Evolutionary conservation across 805 yeast species (phyloP), one percentile per base, ranked within the genome.

Genomic region (Yamadazyma paraphyllophila): DNA sequence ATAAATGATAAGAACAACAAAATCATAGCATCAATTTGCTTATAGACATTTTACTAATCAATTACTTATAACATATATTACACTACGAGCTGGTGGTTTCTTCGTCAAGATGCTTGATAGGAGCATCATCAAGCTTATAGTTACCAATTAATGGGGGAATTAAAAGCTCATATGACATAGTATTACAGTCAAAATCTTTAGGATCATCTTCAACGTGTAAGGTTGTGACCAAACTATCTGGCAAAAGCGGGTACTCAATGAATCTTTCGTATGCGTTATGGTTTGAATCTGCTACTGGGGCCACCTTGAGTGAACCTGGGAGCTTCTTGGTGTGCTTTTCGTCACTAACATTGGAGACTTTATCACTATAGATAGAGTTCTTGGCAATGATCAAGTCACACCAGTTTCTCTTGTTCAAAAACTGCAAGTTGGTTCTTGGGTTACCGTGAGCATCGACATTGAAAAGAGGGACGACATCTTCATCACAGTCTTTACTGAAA

Each of bases 391-490:
- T 74, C 48, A 86, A 69, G 60, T 84, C 91, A 34, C 83, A 72
- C 82, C 85, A 86, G 63, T 86, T 86, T 60, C 95, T 71, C 48
- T 73, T 78, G 57, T 85, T 85, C 65, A 83, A 60, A 54, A 84
- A 82, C 54, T 69, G 73, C 39, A 65, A 73, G 63, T 78, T 83
- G 11, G 55, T 60, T 46, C 85, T 66, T 9, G 34, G 25, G 1
- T 57, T 51, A 2, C 83, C 85, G 49, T 82, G 76, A 0, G 82
- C 80, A 43, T 88, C 87, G 17, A 62, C 59, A 2, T 66, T 57
- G 63, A 91, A 90, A 7, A 90, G 55, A 1, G 87, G 85, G n/a
- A 89, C 80, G 60, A 86, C 76, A 56, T 89, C 94, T 61, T 92
- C 97, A 52, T 81, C 87, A 3, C 91, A 82, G 32, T 72, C 61